Evolutionary conservation across 495 filamentous ascomycete genomes (phyloP).

Genomic region (Hyphodiscus hymeniophilus): DNA sequence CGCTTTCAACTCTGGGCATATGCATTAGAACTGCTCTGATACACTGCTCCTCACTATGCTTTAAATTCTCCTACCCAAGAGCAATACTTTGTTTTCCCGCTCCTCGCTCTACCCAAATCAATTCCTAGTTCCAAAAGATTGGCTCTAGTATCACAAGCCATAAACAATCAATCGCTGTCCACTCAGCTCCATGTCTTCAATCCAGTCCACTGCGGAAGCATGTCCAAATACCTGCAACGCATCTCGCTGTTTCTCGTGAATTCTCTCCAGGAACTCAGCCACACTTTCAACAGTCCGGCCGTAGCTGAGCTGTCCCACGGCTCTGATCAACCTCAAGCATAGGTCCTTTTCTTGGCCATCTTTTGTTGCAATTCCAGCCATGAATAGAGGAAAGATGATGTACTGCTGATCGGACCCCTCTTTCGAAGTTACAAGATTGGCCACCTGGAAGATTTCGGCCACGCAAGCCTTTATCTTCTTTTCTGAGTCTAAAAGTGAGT

Average conservation of each 20-base stretch:
- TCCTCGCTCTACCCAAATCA: no score
- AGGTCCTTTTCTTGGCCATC: slow-evolving; percentile 36
- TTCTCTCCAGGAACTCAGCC: slow-evolving; percentile 37
- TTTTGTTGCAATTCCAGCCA: slow-evolving; percentile 40
- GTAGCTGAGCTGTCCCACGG: slow-evolving; percentile 42
- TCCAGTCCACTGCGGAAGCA: slow-evolving; percentile 38
- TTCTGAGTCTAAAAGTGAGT: slow-evolving; percentile 25
- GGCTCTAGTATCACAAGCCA: slow-evolving; percentile 22
- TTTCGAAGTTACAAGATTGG: slow-evolving; percentile 25
- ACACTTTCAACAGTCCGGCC: slow-evolving; percentile 41
- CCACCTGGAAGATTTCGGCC: slow-evolving; percentile 37
- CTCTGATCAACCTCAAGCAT: slow-evolving; percentile 41
- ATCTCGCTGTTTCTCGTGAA: slow-evolving; percentile 41
- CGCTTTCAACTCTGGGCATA: no score
- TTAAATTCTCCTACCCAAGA: no score
- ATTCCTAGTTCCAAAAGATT: no score
- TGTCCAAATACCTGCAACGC: slow-evolving; percentile 25
- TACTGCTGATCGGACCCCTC: slow-evolving; percentile 35
- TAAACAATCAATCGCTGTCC: slow-evolving; percentile 38
- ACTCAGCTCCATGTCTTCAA: slow-evolving; percentile 33
- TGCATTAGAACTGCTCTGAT: no score
- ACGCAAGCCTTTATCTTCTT: slow-evolving; percentile 36
- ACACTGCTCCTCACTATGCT: no score
- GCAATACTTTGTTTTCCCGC: no score
- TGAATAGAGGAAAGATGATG: slow-evolving; percentile 48